Evolutionary conservation across 2,329 filamentous ascomycete genomes (phyloP).

Genomic region (Penicillium polonicum): DNA sequence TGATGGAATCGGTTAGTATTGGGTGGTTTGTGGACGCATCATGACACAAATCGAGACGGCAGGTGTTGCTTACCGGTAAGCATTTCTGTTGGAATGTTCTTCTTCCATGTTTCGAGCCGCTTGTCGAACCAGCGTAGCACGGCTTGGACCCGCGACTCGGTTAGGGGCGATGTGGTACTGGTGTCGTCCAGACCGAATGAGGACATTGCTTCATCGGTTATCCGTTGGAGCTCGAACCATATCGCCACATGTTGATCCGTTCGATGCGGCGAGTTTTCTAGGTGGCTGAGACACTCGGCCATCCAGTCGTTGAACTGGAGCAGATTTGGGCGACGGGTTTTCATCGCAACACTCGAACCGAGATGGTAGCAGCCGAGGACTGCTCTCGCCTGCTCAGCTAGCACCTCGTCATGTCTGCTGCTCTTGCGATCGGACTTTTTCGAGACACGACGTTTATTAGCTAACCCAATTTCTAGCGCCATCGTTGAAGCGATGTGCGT

Average conservation of each 20-base stretch:
- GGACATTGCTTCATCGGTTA: slow-evolving; percentile 36
- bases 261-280: slow-evolving; percentile 31
- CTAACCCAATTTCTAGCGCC: slow-evolving; percentile 47
- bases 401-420: slow-evolving; percentile 26
- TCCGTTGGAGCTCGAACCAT: slow-evolving; percentile 38
- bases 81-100: slow-evolving; percentile 28
- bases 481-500: slow-evolving; percentile 54
- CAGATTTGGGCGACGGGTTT: slow-evolving; percentile 37
- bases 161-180: slow-evolving; percentile 31
- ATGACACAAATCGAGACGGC: background rate
- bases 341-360: slow-evolving; percentile 38
- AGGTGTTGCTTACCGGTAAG: slow-evolving; percentile 28
- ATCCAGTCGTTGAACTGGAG: slow-evolving; percentile 40
- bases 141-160: slow-evolving; percentile 36
- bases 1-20: background rate
- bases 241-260: slow-evolving; percentile 33
- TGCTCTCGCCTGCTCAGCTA: slow-evolving; percentile 37
- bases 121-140: slow-evolving; percentile 39
- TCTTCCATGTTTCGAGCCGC: slow-evolving; percentile 36
- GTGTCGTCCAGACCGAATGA: slow-evolving; percentile 40
- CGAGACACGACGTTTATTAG: slow-evolving; percentile 31
- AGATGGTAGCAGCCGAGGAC: slow-evolving; percentile 37
- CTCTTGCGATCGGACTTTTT: slow-evolving; percentile 20
- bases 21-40: background rate
- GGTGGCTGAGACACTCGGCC: slow-evolving; percentile 32